Evolutionary conservation across 108 stramenopile species (phyloP).

Genomic region (Pseudonitzschia pungens): DNA sequence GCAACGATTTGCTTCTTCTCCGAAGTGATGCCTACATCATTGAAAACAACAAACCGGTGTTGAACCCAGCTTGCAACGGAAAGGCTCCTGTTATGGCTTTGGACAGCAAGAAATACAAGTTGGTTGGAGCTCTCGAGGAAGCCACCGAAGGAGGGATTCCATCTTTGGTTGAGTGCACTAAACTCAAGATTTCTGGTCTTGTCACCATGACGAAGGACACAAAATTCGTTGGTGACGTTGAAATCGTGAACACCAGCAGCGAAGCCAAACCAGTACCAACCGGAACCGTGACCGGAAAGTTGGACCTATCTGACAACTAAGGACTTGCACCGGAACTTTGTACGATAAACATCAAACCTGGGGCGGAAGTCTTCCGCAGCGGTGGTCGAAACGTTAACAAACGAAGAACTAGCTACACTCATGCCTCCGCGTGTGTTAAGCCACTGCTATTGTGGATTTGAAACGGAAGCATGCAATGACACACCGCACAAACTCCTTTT

Average conservation of each 20-base stretch:
- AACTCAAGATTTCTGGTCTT: slow-evolving; percentile 86
- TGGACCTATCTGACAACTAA: slow-evolving; percentile 78
- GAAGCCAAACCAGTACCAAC: slow-evolving; percentile 90
- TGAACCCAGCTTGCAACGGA: slow-evolving; percentile 85
- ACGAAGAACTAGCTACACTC: neutral
- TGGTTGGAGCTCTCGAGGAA: slow-evolving; percentile 91
- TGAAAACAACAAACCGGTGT: slow-evolving; percentile 82
- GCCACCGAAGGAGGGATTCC: slow-evolving; percentile 85
- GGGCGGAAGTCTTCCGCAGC: neutral
- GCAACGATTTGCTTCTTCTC: slow-evolving; percentile 94
- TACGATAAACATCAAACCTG: neutral
- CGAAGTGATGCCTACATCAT: slow-evolving; percentile 96
- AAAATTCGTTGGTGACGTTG: slow-evolving; percentile 87
- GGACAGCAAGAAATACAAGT: slow-evolving; percentile 86
- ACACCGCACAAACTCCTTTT: too few species aligned
- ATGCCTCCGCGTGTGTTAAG: neutral
- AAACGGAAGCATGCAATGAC: neutral
- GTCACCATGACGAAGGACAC: slow-evolving; percentile 86
- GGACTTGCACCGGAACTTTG: neutral
- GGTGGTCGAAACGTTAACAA: too few species aligned
- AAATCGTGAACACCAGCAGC: slow-evolving; percentile 84
- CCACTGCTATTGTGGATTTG: neutral
- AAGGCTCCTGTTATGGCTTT: slow-evolving; percentile 85
- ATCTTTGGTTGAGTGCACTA: slow-evolving; percentile 89
- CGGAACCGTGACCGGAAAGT: slow-evolving; percentile 77